Evolutionary conservation across 352 stramenopile genomes (phyloP), one percentile per base, ranked within the genome.

Genomic region (Phytophthora pinifolia): DNA sequence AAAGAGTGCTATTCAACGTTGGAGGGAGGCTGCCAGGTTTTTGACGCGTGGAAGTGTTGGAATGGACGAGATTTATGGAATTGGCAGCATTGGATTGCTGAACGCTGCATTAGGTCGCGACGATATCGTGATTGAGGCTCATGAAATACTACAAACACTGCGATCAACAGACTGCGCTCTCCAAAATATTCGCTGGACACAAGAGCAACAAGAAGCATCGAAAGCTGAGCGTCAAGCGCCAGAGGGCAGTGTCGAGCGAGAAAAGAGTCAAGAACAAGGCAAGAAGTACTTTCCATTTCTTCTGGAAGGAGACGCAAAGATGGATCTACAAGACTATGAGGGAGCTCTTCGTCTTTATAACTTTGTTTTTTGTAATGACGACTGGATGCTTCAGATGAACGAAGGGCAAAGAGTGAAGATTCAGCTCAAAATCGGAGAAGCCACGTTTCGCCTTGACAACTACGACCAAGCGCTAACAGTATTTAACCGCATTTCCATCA

Each of bases 271-370:
- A 39, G 12, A 58, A 17, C 52, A 45, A 41, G 59, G 67, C 27
- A 65, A 77, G 13, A 86, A 76, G 32, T 84, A 67, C 20, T 70
- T 67, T n/a, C 37, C 62, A 0, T 68, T 73, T 43, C 41, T 86
- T 38, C 31, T 87, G 6, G 71, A 93, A 66, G 80, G 73, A 0
- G 75, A 88, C 18, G 55, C 77, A 12, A 83, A 78, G 35, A 75
- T 87, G 69, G 63, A 79, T 43, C 33, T 90, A 25, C 56, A 69
- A 35, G 70, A 89, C 9, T 82, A 71, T 15, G 62, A 71, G 13
- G 66, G 62, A 35, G 80, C 79, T 7, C 49, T 70, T 8, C 53
- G 29, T 0, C 55, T 83, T 10, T 90, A 83, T 53, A 55, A 78
- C 1, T 17, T 66, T 39, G 70, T 84, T 1, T 41, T 74, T 20